Evolutionary conservation across 495 filamentous ascomycete genomes (phyloP).

Genomic region (Talaromyces borbonicus): DNA sequence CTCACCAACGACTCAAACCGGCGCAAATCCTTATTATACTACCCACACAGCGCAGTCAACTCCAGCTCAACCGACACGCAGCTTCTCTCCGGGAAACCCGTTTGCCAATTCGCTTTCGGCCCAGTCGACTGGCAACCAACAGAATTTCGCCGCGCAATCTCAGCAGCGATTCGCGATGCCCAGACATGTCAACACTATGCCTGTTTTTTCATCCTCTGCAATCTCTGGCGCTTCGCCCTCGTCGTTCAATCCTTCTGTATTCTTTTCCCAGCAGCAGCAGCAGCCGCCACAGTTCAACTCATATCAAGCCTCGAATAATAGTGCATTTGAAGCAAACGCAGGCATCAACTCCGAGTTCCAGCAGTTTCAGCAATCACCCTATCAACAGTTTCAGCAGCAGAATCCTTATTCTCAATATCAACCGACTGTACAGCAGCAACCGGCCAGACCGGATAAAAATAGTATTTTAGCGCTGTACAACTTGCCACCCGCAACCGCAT

Average conservation of each 20-base stretch:
- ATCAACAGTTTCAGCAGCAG: constrained; percentile 13
- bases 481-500: constrained; percentile 60
- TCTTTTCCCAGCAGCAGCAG: constrained; percentile 22
- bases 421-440: constrained; percentile 32
- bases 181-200: constrained; percentile 38
- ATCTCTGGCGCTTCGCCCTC: constrained; percentile 24
- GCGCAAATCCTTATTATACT: constrained; percentile 13
- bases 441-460: constrained; percentile 58
- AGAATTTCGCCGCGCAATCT: constrained; percentile 14
- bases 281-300: constrained; percentile 20
- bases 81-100: constrained; percentile 36
- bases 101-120: constrained; percentile 38
- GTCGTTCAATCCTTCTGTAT: constrained; percentile 12
- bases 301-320: constrained; percentile 21
- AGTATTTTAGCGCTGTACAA: constrained; percentile 85
- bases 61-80: constrained; percentile 14
- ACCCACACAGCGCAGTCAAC: constrained; percentile 6
- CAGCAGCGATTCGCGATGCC: constrained; percentile 25
- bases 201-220: constrained; percentile 25
- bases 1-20: constrained; percentile 25
- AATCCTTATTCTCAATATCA: constrained; percentile 23
- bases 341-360: constrained; percentile 15
- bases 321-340: constrained; percentile 24
- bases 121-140: constrained; percentile 19
- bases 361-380: constrained; percentile 16